Base-by-base conservation (phyloP, 1,284 basidiomycete species). In the Salmacisia buchloeana region DNA sequence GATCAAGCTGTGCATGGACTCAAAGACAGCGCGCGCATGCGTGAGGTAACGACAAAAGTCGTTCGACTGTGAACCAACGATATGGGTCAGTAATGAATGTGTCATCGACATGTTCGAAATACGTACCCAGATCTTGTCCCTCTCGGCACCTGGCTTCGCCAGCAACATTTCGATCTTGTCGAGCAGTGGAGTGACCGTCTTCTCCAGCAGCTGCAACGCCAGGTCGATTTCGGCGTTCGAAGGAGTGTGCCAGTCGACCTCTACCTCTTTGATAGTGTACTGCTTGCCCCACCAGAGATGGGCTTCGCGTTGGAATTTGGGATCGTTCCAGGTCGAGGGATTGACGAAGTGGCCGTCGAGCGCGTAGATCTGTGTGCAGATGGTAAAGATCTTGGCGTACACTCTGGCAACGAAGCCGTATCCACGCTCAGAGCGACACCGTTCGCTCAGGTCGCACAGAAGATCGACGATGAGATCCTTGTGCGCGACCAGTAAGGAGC, bases 171-270 rank as follows among this genome's bases (percentile, higher is more conserved):
- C 89, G 1, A 97, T 83, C 61, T 85, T 86, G 63, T 86, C 83
- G 29, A 94, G 78, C 0, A 86, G 83, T 1, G 91, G 90, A 5
- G 83, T 80, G 29, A 86, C 85, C 15, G 94, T 83, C 49, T 84
- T 82, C 61, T 91, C 86, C 23, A 94, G 81, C 21, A 94, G 84
- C 63, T 92, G 87, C 46, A 97, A 80, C 2, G 88, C 87, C 76
- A 97, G 90, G 35, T 85, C 85, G 66, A 97, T 85, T 80, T 98
- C 93, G 27, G 84, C 86, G 1, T 80, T 71, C 18, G 83, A 86
- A 3, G 92, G 89, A 21, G 88, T 88, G 65, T 94, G 92, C 94
- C 96, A 98, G 65, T 90, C 86, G 25, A 94, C 85, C 65, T 87
- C 84, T 57, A 93, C 88, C 60, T 96, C 89, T 69, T 88, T 84